Base-by-base conservation (phyloP, 768 basidiomycete species). In the Floccularia luteovirens region DNA sequence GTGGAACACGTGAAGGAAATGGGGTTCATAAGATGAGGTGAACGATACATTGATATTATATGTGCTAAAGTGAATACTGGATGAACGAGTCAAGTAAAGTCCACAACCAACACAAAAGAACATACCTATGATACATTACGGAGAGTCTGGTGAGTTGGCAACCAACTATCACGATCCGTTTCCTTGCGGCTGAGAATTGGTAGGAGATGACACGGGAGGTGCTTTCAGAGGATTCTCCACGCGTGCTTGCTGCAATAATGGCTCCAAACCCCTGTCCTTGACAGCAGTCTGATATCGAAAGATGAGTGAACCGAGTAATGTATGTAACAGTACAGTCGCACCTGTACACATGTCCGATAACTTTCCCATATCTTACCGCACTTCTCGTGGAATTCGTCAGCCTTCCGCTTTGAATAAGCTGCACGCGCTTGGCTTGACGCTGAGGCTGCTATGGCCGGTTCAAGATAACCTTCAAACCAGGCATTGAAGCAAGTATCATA, bases 401-500 rank as follows among this genome's bases (percentile, higher is more conserved):
- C 88, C 61, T 92, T 93, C 43, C 74, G 62, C 50, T 79, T 77
- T 2, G 84, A 78, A 52, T 83, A 81, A 33, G 67, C 74, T 12
- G 70, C 63, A 34, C 77, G 76, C 41, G 72, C 63, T 38, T 70
- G 64, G 10, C 60, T 46, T 4, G 57, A 56, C 4, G 65, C 49
- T 19, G 63, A 49, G 12, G 62, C 61, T 11, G 68, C 60, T 13
- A 83, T 67, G 7, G 78, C 80, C 6, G 91, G 91, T 53, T 91
- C 85, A 17, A 97, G 78, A 58, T 97, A 99, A 8, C 89, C 90
- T 59, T 96, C 92, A 50, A 99, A 92, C 94, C 93, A 97, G 5
- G 85, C 77, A 53, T 96, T 96, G 67, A 98, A 98, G 68, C 93
- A 98, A 0, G 86, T 69, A 60, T 98, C 93, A 57, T 96, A 98